Base-by-base conservation (phyloP, 108 stramenopile species). In the Pseudonitzschia multistriata region DNA sequence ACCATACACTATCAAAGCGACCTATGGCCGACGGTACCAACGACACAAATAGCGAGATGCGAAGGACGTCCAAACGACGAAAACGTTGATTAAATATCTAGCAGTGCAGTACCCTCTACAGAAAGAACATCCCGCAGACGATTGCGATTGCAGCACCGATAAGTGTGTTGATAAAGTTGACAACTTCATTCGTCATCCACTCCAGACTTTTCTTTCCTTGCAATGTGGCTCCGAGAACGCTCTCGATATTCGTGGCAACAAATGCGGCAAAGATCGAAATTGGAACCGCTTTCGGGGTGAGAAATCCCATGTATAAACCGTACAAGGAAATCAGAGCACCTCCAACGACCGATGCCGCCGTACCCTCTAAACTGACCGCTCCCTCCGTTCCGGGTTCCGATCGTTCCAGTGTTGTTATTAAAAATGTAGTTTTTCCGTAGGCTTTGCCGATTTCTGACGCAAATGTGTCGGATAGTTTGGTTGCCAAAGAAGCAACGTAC, bases 401-500 rank as follows among this genome's bases (percentile, higher is more conserved):
- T 5, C 88, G 82, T 73, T 89, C 80, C 10, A 98, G 66, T 3
- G 92, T 96, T 4, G 96, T 96, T 62, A 97, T 96, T 13, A 96
- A 77, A 78, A 93, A 98, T 1, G 96, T 97, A 3, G 88, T 91
- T 67, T 91, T 94, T 14, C 97, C 96, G 80, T 92, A 98, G 0
- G 95, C 97, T 69, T 95, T 97, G 19, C 96, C 96, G 54, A 98
- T 91, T 71, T 98, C 96, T 10, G 90, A 91, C n/a, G 96, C 96
- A 74, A 97, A 96, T 0, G 97, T 98, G 76, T 98, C 97, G 0
- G 94, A 81, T 28, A 98, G 74, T 68, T 98, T 98, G 13, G 97
- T 97, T 1, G 96, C 90, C 21, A 97, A 66, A 8, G 93, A 87
- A 3, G 96, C 86, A 0, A 97, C 96, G 70, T 85, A 98, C 0